Evolutionary conservation across 2,329 filamentous ascomycete genomes (phyloP), one percentile per base, ranked within the genome.

Genomic region (Xylaria sp.): DNA sequence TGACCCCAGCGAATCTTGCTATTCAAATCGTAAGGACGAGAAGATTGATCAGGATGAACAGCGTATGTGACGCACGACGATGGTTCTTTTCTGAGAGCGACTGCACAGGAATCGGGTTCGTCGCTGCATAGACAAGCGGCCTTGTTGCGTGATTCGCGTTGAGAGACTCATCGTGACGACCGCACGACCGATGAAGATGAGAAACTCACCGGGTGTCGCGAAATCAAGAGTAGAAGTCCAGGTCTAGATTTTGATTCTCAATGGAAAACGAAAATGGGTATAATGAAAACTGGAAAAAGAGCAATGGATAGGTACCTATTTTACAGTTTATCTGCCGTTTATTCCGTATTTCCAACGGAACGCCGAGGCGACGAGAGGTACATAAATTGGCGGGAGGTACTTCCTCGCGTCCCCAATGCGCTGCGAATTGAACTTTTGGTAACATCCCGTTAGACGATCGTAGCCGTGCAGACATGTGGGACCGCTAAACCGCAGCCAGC

Each of bases 81-180:
- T 52, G 23, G 56, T 54, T 35, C 46, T 44, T 30, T 57, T 39
- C 16, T 63, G 59, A 10, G 55, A 50, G n/a, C 23, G 1, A 23
- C 13, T 56, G 46, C 61, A 63, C 8, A 60, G 57, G 42, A 54
- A 46, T 11, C 64, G 62, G 30, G 39, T 13, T 16, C 42, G 57
- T 54, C 52, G 44, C 13, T 49, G 62, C 52, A 65, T 52, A 39
- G 62, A 61, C 46, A 54, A 10, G 54, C 53, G 58, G 34, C 52
- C 59, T 53, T 57, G 60, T 53, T 61, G 63, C 19, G 59, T 52
- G 23, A 19, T 63, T 52, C 62, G 64, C 54, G 61, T 63, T 54
- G 64, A 37, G 53, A 60, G 64, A 61, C 61, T 63, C 64, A 66
- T 67, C 55, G 35, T 34, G 19, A 55, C 52, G 52, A 59, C 63